phyloP scores from a whole-genome alignment of 2,329 filamentous ascomycete species.

The Colletotrichum karsti region DNA sequence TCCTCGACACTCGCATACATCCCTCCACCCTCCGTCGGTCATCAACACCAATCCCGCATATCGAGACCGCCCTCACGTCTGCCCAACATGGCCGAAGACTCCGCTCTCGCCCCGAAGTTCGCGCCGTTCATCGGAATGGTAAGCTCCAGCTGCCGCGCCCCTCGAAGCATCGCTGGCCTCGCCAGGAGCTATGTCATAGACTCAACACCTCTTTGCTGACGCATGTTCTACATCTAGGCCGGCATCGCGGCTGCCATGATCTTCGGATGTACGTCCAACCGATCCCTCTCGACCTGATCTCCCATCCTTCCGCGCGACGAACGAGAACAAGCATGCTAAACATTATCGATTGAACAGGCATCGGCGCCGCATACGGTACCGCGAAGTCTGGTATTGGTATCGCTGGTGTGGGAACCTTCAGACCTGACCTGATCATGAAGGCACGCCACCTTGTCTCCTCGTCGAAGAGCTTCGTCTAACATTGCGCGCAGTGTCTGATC shows the following conservation, averaged over 20 bases:
- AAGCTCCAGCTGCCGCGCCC: slow-evolving; percentile 44
- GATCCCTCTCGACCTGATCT: slow-evolving; percentile 37
- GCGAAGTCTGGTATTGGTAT: slow-evolving; percentile 91
- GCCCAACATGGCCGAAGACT: slow-evolving; percentile 59
- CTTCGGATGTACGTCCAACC: slow-evolving; percentile 73
- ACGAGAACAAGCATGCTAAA: slow-evolving; percentile 12
- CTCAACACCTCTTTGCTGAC: slow-evolving; percentile 32
- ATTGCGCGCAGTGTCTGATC: slow-evolving; percentile 72
- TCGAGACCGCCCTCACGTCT: slow-evolving; percentile 19
- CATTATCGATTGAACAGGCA: slow-evolving; percentile 46
- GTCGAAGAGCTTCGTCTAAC: neutral
- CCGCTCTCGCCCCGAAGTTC: slow-evolving; percentile 77
- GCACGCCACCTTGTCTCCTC: slow-evolving; percentile 49
- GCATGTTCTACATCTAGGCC: slow-evolving; percentile 56
- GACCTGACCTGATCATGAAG: slow-evolving; percentile 93
- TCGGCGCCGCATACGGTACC: slow-evolving; percentile 86
- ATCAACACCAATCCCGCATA: slow-evolving; percentile 28
- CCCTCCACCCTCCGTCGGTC: slow-evolving; percentile 31
- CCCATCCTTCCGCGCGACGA: slow-evolving; percentile 12
- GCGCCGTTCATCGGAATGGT: slow-evolving; percentile 92
- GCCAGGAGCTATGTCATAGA: neutral
- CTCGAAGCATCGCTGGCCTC: slow-evolving; percentile 7
- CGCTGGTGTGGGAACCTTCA: slow-evolving; percentile 83
- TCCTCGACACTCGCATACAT: slow-evolving; percentile 25
- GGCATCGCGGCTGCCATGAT: slow-evolving; percentile 86